phyloP scores from a whole-genome alignment of 805 yeast species.

The Cyberlindnera lachancei region DNA sequence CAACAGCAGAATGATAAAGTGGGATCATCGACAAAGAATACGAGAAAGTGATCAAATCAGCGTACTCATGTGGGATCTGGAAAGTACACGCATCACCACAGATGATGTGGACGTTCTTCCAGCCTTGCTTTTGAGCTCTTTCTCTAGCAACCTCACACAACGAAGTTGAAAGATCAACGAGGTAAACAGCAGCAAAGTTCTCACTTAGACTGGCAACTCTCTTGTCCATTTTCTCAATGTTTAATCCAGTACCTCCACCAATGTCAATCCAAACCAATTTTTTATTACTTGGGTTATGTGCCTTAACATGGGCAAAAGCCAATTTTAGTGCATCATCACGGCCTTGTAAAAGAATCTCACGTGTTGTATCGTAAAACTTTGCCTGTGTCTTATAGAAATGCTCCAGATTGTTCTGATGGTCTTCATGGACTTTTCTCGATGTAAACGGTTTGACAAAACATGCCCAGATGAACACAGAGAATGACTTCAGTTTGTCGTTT shows the following conservation, averaged over 20 bases:
- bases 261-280: constrained; percentile 68
- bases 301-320: constrained; percentile 47
- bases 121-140: constrained; percentile 41
- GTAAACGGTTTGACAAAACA: constrained; percentile 28
- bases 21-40: constrained; percentile 86
- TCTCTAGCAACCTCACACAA: constrained; percentile 63
- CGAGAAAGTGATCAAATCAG: constrained; percentile 73
- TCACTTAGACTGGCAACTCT: constrained; percentile 28
- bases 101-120: constrained; percentile 57
- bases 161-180: constrained; percentile 73
- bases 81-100: constrained; percentile 75
- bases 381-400: constrained; percentile 73
- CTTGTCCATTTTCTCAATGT: constrained; percentile 67
- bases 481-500: constrained; percentile 16
- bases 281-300: constrained; percentile 12
- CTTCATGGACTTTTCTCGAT: constrained; percentile 19
- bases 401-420: constrained; percentile 37
- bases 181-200: constrained; percentile 57
- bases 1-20: constrained; percentile 69
- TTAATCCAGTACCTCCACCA: constrained; percentile 85
- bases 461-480: constrained; percentile 25
- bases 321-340: constrained; percentile 55
- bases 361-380: constrained; percentile 64
- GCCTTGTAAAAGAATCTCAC: constrained; percentile 61
- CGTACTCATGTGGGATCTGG: constrained; percentile 39